Evolutionary conservation across 139 green algal species (phyloP).

Genomic region (Dunaliella sp.): DNA sequence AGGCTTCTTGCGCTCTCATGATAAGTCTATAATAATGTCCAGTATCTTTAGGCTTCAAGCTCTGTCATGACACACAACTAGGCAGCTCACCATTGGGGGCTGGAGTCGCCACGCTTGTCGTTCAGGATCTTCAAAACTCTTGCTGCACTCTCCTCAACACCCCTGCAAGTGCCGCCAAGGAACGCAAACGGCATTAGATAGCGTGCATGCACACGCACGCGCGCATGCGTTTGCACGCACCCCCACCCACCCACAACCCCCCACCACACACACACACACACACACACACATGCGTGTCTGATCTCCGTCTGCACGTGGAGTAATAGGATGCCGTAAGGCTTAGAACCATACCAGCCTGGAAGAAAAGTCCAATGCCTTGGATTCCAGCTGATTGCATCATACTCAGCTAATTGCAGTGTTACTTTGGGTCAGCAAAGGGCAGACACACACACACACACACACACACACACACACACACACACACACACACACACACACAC

Average conservation of each 20-base stretch:
- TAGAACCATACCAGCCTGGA: no score
- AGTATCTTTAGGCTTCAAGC: no score
- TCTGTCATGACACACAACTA: no score
- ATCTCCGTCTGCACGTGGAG: no score
- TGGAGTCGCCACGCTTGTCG: constrained; percentile 34
- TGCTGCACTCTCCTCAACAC: constrained; percentile 59
- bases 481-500: constrained; percentile 1
- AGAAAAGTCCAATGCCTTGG: no score
- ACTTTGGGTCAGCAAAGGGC: neutral
- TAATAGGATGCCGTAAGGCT: no score
- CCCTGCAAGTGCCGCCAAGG: no score
- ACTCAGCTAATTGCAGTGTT: neutral
- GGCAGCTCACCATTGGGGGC: constrained; percentile 27
- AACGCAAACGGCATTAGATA: neutral
- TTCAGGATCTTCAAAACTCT: constrained; percentile 50
- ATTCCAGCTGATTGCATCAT: no score
- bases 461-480: neutral
- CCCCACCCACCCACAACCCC: neutral
- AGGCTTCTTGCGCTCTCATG: no score
- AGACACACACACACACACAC: neutral
- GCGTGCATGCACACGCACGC: neutral
- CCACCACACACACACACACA: neutral
- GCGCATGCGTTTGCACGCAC: neutral
- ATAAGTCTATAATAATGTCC: no score
- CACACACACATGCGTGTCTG: neutral